A percentile compares a stretch with the other conserved stretches of the same genome.
phyloP scores from a whole-genome alignment of 352 stramenopile species.

The Phytophthora meadii region DNA sequence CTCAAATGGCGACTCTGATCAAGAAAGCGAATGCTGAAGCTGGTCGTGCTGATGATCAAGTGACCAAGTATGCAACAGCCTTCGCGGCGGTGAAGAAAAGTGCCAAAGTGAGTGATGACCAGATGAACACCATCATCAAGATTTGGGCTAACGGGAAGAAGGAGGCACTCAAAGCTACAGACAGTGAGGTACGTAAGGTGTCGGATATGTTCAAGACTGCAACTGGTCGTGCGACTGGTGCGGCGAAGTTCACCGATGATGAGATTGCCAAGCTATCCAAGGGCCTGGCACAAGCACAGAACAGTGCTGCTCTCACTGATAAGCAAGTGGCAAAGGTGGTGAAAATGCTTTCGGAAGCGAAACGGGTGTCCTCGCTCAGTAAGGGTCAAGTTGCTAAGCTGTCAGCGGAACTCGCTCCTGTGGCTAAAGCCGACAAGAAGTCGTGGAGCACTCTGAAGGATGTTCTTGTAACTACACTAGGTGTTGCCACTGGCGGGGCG shows the following conservation, averaged over 20 bases:
- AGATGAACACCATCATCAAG: background rate
- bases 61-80: background rate
- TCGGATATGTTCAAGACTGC: background rate
- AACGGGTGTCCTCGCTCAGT: no score
- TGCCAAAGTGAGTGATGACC: background rate
- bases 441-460: no score
- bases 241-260: background rate
- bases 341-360: no score
- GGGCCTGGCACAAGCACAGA: background rate
- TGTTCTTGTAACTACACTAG: no score
- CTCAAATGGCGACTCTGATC: background rate
- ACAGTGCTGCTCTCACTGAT: background rate
- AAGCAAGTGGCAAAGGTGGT: no score
- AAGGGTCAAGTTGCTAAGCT: no score
- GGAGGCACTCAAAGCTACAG: background rate
- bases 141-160: background rate
- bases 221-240: background rate
- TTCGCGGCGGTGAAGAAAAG: background rate
- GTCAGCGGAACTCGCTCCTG: no score
- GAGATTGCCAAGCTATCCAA: background rate
- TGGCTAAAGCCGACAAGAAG: no score
- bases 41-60: constrained; percentile 1
- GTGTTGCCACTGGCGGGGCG: no score
- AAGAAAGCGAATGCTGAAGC: background rate
- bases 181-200: no score